These are phyloP conservation scores for Rubroboletus satanas DNA, from an alignment of 768 basidiomycete species.

Conservation along the genomic window DNA sequence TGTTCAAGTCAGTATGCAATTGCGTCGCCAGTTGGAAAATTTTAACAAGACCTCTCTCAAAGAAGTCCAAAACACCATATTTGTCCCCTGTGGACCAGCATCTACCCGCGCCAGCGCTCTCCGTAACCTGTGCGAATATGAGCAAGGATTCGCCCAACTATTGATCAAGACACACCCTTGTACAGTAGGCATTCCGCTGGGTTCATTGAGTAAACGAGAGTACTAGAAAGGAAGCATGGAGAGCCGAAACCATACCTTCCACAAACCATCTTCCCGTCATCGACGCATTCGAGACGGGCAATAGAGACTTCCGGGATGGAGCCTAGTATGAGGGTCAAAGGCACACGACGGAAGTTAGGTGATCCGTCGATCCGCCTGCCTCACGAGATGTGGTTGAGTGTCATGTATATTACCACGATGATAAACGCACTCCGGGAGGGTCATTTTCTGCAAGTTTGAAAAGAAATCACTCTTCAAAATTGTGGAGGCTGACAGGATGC, in stretches of 20 bases:
- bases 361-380: conserved; percentile 83
- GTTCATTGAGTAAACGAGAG: conserved; percentile 21
- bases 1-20: conserved; percentile 25
- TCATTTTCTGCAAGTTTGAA: conserved; percentile 93
- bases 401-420: neutral
- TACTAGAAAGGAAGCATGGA: neutral
- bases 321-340: conserved; percentile 49
- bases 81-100: conserved; percentile 72
- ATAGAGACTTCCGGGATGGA: conserved; percentile 30
- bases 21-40: neutral
- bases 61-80: conserved; percentile 90
- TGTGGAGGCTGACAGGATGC: conserved; percentile 84
- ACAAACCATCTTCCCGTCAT: conserved; percentile 62
- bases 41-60: conserved; percentile 68
- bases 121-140: conserved; percentile 51
- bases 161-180: conserved; percentile 46
- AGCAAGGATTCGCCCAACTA: neutral
- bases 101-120: conserved; percentile 74
- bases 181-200: conserved; percentile 91
- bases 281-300: conserved; percentile 34
- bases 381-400: conserved; percentile 1
- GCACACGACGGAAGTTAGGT: conserved; percentile 86
- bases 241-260: conserved; percentile 54
- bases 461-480: conserved; percentile 97
- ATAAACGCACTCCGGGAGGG: conserved; percentile 75